These are phyloP conservation scores for Lactarius akahatsu DNA, from an alignment of 768 basidiomycete species.

Conservation along the genomic window DNA sequence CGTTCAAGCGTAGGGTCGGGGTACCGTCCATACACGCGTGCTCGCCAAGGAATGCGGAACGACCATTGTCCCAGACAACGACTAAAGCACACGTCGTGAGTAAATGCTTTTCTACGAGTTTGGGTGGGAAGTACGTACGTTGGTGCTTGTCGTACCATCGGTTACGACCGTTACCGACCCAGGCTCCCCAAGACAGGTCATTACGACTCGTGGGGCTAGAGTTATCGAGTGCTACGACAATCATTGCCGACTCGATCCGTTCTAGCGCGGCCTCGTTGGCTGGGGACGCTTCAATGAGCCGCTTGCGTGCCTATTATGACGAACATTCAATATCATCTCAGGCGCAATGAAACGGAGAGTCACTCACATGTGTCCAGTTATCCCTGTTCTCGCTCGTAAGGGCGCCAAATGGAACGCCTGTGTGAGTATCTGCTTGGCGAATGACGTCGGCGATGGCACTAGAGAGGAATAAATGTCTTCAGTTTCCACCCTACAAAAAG, in stretches of 20 bases:
- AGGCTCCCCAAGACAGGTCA: slow-evolving; percentile 75
- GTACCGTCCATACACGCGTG: slow-evolving; percentile 94
- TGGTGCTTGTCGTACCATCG: slow-evolving; percentile 98
- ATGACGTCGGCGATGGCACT: slow-evolving; percentile 62
- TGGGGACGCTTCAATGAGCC: slow-evolving; percentile 62
- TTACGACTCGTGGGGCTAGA: slow-evolving; percentile 77
- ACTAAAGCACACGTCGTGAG: slow-evolving; percentile 47
- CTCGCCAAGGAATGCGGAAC: slow-evolving; percentile 89
- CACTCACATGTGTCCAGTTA: slow-evolving; percentile 75
- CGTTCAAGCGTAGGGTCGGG: slow-evolving; percentile 92
- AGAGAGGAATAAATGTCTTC: slow-evolving; percentile 38
- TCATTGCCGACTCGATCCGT: slow-evolving; percentile 86
- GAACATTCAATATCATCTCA: slow-evolving; percentile 2
- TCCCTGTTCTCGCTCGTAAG: slow-evolving; percentile 90
- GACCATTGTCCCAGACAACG: slow-evolving; percentile 92
- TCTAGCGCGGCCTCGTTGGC: slow-evolving; percentile 66
- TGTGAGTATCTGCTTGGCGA: slow-evolving; percentile 51
- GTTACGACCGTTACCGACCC: slow-evolving; percentile 90
- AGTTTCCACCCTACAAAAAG: not conserved
- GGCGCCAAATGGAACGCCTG: slow-evolving; percentile 59
- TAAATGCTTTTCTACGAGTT: not conserved
- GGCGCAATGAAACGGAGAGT: slow-evolving; percentile 20
- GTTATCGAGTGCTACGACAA: slow-evolving; percentile 85
- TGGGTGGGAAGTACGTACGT: slow-evolving; percentile 45
- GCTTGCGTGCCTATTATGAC: slow-evolving; percentile 48